Evolutionary conservation across 257 asterid species (phyloP).

Genomic region (Solanum sitiens): DNA sequence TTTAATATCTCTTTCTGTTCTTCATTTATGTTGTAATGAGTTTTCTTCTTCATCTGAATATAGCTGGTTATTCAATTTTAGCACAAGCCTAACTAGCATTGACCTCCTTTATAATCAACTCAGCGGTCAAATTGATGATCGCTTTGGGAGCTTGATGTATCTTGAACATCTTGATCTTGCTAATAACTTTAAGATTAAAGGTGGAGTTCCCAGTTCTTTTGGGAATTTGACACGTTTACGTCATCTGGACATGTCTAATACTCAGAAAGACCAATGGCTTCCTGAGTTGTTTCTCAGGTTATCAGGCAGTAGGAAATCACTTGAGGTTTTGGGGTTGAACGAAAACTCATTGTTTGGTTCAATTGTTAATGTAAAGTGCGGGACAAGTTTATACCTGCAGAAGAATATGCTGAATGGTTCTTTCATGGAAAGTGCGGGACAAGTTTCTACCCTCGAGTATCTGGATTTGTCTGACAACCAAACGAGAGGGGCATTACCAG

Average conservation of each 20-base stretch:
- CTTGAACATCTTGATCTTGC: background rate
- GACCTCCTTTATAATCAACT: background rate
- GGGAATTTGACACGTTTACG: constrained; percentile 1
- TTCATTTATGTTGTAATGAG: background rate
- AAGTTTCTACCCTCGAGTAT: background rate
- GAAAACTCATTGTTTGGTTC: constrained; percentile 1
- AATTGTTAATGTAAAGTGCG: background rate
- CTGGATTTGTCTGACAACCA: constrained; percentile 5
- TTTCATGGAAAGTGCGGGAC: background rate
- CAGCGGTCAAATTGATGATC: background rate
- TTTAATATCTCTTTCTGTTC: background rate
- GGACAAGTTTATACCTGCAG: background rate
- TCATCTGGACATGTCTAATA: background rate
- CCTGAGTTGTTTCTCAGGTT: background rate
- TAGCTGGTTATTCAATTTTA: constrained; percentile 5
- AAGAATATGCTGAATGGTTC: background rate
- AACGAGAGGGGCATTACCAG: background rate
- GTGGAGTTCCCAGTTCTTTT: background rate
- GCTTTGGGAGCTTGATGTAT: background rate
- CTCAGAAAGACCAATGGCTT: background rate
- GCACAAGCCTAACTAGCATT: background rate
- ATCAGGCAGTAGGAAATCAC: background rate
- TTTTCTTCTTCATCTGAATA: background rate
- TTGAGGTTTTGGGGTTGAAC: background rate
- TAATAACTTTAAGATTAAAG: no score